Base-by-base conservation (phyloP, 176 grass and related monocot genomes). In the Aegilops umbellulata region DNA sequence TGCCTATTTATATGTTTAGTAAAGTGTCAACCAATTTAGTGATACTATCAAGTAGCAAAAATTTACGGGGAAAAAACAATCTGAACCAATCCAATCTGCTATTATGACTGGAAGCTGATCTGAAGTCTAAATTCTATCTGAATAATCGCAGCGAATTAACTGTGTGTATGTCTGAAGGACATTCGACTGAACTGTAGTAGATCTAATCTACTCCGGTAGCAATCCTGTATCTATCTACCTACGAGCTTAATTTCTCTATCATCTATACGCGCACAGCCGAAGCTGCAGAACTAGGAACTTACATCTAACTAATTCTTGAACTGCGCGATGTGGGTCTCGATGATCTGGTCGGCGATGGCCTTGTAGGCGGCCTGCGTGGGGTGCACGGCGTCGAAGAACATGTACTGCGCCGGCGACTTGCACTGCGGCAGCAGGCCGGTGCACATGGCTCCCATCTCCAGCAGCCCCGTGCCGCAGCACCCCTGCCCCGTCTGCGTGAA, bases 301-400 rank as follows among this genome's bases (percentile, higher is more conserved):
- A 10, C 8, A 10, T 26, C 47, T 4, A 51, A 26, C 65, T 58
- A 70, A 36, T 73, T 35, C 20, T 19, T n/a, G 39, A 92, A 60
- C 69, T 87, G 58, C 22, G 69, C 7, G n/a, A 84, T 8, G 10
- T 87, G 63, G 29, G 81, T 24, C 49, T 85, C 46, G 80, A 87
- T 64, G 77, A 93, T 67, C 53, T 74, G 80, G 36, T 80, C 80
- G 31, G 92, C 88, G 12, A 93, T 80, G 23, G 74, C 78, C 84
- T 77, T 84, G 76, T 93, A 93, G 51, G 88, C 76, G 26, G 86
- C 75, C 74, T 93, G 86, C 53, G 92, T 86, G n/a, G 92, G 92
- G 80, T 93, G 92, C 23, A 93, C 92, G 0, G 88, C 88, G 60
- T 93, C 92, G 78, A 90, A 93, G 65, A 93, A 90, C 82, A 93